phyloP scores from a whole-genome alignment of 2,329 filamentous ascomycete species.

The Verticillium alfalfae region DNA sequence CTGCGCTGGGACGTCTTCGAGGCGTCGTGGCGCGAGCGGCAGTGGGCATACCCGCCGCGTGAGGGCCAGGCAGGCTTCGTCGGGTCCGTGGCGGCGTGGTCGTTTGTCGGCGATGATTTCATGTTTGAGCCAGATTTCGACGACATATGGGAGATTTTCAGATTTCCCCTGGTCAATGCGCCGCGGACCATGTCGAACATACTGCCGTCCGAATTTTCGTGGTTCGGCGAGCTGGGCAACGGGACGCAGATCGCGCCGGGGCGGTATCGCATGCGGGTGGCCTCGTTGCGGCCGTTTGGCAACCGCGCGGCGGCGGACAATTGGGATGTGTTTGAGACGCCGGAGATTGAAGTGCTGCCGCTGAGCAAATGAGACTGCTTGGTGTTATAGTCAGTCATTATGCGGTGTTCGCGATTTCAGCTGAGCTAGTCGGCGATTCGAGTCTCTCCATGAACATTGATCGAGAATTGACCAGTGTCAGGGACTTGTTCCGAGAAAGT shows the following conservation, averaged over 20 bases:
- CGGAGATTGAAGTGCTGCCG: conserved; percentile 15
- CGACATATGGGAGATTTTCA: conserved; percentile 17
- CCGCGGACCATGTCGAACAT: conserved; percentile 10
- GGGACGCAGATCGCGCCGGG: conserved; percentile 32
- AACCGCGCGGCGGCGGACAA: conserved; percentile 32
- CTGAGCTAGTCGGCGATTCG: no score
- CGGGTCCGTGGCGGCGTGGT: conserved; percentile 27
- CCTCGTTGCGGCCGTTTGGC: conserved; percentile 33
- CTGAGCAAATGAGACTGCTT: no score
- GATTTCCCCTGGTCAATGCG: conserved; percentile 16
- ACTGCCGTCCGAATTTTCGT: conserved; percentile 21
- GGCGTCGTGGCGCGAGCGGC: conserved; percentile 26
- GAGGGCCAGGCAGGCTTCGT: conserved; percentile 31
- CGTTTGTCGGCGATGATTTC: conserved; percentile 7
- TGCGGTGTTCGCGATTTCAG: no score
- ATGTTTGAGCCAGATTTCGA: conserved; percentile 13
- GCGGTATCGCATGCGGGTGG: conserved; percentile 33
- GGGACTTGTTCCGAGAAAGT: no score
- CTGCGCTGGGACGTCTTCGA: conserved; percentile 25
- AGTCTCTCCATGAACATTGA: no score
- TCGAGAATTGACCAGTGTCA: no score
- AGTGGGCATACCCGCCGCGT: conserved; percentile 36
- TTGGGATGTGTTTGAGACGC: conserved; percentile 32
- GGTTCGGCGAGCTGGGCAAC: conserved; percentile 37
- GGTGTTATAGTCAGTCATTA: no score